Evolutionary conservation across 495 filamentous ascomycete genomes (phyloP).

Genomic region (Evernia prunastri): DNA sequence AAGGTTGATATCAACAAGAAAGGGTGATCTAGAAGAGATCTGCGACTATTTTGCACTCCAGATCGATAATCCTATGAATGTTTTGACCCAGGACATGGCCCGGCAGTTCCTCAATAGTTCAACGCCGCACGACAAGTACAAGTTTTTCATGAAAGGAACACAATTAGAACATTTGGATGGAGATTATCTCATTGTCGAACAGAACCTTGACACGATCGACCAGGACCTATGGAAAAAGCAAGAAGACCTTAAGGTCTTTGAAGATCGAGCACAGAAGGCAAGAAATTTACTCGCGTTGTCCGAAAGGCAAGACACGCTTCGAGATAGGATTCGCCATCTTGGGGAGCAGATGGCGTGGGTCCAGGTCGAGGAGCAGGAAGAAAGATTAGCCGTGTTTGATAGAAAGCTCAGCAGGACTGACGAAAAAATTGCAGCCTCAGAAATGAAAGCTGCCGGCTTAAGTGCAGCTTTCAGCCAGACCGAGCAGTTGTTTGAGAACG

Average conservation of each 20-base stretch:
- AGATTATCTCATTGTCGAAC: constrained; percentile 76
- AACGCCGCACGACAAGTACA: constrained; percentile 78
- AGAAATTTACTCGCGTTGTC: constrained; percentile 49
- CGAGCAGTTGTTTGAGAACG: constrained; percentile 44
- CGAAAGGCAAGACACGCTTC: constrained; percentile 51
- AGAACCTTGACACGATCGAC: constrained; percentile 62
- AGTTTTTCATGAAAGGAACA: constrained; percentile 92
- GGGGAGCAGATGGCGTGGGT: constrained; percentile 63
- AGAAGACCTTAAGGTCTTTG: constrained; percentile 44
- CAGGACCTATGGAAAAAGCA: constrained; percentile 45
- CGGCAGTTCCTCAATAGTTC: constrained; percentile 88
- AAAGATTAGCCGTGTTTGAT: constrained; percentile 35
- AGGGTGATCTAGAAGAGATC: constrained; percentile 83
- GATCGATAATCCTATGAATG: constrained; percentile 95
- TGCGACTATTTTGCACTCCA: constrained; percentile 89
- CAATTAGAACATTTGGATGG: constrained; percentile 87
- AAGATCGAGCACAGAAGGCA: constrained; percentile 41
- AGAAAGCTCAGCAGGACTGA: constrained; percentile 35
- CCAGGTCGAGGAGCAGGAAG: constrained; percentile 57
- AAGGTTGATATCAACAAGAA: constrained; percentile 72
- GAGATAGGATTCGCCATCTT: constrained; percentile 45
- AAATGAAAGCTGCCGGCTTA: constrained; percentile 36
- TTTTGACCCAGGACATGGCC: constrained; percentile 94
- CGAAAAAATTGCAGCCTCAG: constrained; percentile 37
- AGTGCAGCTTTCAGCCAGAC: constrained; percentile 40